A percentile compares a stretch with the other conserved stretches of the same genome.
These are phyloP conservation scores for Cryptosporidium ryanae DNA, from an alignment of 169 alveolate genomes.

Conservation along the genomic window DNA sequence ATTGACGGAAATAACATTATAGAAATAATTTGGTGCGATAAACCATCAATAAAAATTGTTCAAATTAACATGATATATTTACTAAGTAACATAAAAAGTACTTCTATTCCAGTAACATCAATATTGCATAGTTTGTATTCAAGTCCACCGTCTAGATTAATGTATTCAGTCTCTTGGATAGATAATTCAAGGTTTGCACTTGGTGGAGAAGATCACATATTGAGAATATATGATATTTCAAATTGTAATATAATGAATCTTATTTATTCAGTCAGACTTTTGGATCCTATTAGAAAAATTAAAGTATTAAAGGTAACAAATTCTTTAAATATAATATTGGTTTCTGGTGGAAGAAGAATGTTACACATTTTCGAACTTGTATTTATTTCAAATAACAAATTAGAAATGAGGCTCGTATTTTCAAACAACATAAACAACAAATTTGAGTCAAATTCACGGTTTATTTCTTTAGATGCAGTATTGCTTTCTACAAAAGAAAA, in stretches of 20 bases:
- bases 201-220: constrained; percentile 67
- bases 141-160: constrained; percentile 55
- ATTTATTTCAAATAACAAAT: background rate
- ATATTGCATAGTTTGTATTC: background rate
- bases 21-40: constrained; percentile 51
- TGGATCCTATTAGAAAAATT: constrained; percentile 45
- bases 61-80: background rate
- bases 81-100: background rate
- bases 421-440: constrained; percentile 39
- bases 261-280: constrained; percentile 48
- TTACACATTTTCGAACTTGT: constrained; percentile 25
- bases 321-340: background rate
- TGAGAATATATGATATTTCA: constrained; percentile 35
- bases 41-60: constrained; percentile 42
- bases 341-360: constrained; percentile 57
- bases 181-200: background rate
- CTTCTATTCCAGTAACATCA: background rate
- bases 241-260: constrained; percentile 2
- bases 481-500: background rate
- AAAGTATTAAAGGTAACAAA: constrained; percentile 8
- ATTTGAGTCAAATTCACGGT: constrained; percentile 5
- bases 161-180: constrained; percentile 45
- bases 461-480: constrained; percentile 31
- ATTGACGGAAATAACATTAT: background rate
- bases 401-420: constrained; percentile 7